Conservation (phyloP, 225 moss, liverwort and hornwort species). For the Polytrichum formosum region DNA sequence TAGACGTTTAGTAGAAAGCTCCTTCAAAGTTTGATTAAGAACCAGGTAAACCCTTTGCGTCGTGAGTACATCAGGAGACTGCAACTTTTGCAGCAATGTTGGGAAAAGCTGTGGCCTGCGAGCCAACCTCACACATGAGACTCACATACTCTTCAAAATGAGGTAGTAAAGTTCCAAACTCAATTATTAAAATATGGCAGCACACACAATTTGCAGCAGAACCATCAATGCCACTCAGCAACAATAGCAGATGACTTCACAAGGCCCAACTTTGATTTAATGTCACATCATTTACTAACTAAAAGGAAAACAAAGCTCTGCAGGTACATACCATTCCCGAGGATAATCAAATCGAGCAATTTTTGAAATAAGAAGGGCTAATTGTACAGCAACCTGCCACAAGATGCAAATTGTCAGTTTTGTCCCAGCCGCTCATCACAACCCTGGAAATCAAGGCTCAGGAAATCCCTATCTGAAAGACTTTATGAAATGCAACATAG, state of each 20-base stretch:
- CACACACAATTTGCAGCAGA: neutral
- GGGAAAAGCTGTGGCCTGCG: constrained; percentile 97
- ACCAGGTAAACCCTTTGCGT: constrained; percentile 99
- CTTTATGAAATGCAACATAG: no score
- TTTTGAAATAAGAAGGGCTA: constrained; percentile 93
- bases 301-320: no score
- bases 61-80: constrained; percentile 87
- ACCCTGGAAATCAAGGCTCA: neutral
- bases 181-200: neutral
- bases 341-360: constrained; percentile 99
- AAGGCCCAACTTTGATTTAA: no score
- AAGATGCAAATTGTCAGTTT: constrained; percentile 10
- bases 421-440: neutral
- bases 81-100: constrained; percentile 92
- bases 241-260: no score
- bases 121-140: constrained; percentile 18
- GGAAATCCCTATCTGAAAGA: no score
- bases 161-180: neutral
- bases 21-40: constrained; percentile 95
- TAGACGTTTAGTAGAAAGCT: constrained; percentile 92
- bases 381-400: constrained; percentile 97
- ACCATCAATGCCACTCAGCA: neutral
- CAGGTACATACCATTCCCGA: constrained; percentile 77
- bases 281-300: no score
- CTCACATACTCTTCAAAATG: constrained; percentile 1